Percentiles rank a stretch among this genome's conserved stretches.
phyloP scores from a whole-genome alignment of 1,284 basidiomycete species.

The Puccinia novopanici region DNA sequence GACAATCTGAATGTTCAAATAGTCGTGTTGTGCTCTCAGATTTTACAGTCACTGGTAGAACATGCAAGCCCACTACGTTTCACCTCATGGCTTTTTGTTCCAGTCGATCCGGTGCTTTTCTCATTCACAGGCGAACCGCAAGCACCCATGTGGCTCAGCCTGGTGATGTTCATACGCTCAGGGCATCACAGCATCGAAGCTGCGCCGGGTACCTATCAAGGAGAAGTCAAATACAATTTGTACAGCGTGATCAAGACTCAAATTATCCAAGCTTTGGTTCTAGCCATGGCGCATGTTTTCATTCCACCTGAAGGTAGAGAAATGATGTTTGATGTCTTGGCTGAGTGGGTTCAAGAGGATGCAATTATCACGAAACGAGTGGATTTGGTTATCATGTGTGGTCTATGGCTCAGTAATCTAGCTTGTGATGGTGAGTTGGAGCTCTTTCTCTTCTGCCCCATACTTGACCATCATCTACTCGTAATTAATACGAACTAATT shows the following conservation, averaged over 20 bases:
- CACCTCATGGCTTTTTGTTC: conserved; percentile 17
- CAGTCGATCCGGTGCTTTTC: not conserved
- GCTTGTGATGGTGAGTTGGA: conserved; percentile 38
- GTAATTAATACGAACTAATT: not conserved
- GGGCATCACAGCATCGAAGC: not conserved
- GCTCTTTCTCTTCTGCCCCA: not conserved
- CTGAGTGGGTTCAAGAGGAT: conserved; percentile 18
- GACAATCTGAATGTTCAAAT: conserved; percentile 8
- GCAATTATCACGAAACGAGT: conserved; percentile 10
- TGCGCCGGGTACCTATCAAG: conserved; percentile 7
- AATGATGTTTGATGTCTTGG: conserved; percentile 3
- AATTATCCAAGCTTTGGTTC: conserved; percentile 21
- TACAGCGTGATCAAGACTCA: conserved; percentile 26
- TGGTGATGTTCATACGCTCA: conserved; percentile 17
- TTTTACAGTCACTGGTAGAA: conserved; percentile 14
- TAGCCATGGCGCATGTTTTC: conserved; percentile 6
- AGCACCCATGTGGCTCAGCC: conserved; percentile 19
- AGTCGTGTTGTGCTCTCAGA: not conserved
- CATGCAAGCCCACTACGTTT: conserved; percentile 1
- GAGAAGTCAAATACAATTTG: not conserved
- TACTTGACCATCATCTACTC: not conserved
- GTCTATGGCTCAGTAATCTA: conserved; percentile 47
- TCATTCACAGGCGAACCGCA: conserved; percentile 10
- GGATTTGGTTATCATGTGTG: conserved; percentile 40
- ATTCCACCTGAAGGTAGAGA: not conserved